A percentile compares a stretch with the other conserved stretches of the same genome.
These are phyloP conservation scores for Chrysanthemum makinoi DNA, from an alignment of 129 eudicot genomes.

Conservation along the genomic window DNA sequence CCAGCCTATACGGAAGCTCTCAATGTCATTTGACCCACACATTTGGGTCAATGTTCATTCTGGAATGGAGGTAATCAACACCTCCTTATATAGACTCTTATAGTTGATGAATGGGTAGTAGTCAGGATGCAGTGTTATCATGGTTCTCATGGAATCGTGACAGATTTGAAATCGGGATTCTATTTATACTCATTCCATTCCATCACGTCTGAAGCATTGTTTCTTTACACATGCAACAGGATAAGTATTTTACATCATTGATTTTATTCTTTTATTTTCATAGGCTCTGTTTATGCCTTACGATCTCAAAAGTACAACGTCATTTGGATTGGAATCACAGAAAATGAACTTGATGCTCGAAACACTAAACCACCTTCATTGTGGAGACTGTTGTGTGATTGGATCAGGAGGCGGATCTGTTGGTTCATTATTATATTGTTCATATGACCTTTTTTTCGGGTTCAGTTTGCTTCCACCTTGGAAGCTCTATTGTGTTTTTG, in stretches of 20 bases:
- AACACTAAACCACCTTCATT: slow-evolving; percentile 59
- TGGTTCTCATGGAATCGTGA: neutral
- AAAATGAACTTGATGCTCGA: slow-evolving; percentile 67
- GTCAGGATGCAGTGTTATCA: slow-evolving; percentile 5
- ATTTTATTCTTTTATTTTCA: neutral
- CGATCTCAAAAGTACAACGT: too few relatives aligned
- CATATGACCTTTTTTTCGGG: too few relatives aligned
- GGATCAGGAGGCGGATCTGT: slow-evolving; percentile 34
- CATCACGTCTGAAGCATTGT: neutral
- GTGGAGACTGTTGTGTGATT: slow-evolving; percentile 54
- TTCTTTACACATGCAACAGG: slow-evolving; percentile 6
- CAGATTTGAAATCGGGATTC: neutral
- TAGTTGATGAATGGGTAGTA: slow-evolving; percentile 14
- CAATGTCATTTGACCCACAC: slow-evolving; percentile 79
- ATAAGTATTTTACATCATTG: slow-evolving; percentile 3
- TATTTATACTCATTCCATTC: neutral
- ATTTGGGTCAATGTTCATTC: slow-evolving; percentile 91
- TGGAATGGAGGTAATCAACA: slow-evolving; percentile 84
- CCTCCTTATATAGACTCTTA: neutral
- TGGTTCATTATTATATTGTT: too few relatives aligned
- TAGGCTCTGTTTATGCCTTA: slow-evolving; percentile 84
- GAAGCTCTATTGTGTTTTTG: too few relatives aligned
- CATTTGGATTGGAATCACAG: slow-evolving; percentile 47
- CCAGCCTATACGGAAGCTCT: slow-evolving; percentile 75
- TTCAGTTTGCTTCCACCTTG: too few relatives aligned